Evolutionary conservation across 371 early-diverging fungal genomes (phyloP).

Genomic region (Mortierella sp.): DNA sequence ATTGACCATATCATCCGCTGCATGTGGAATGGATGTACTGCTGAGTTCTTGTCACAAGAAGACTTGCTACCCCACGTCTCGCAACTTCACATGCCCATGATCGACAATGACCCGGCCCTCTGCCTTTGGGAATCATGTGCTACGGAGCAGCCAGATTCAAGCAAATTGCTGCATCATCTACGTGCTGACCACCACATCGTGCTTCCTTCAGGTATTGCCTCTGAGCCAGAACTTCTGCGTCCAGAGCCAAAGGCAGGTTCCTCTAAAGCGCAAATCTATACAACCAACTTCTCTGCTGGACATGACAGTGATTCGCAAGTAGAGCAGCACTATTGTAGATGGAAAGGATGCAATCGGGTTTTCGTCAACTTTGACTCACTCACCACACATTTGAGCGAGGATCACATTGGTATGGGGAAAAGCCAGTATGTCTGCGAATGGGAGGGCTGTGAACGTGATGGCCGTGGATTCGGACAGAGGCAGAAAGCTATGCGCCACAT

Average conservation of each 20-base stretch:
- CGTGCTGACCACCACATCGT: slow-evolving; percentile 58
- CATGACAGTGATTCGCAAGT: slow-evolving; percentile 2
- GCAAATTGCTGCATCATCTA: slow-evolving; percentile 78
- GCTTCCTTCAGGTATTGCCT: slow-evolving; percentile 1
- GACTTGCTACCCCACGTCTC: slow-evolving; percentile 87
- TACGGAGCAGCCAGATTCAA: slow-evolving; percentile 64
- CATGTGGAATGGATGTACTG: slow-evolving; percentile 87
- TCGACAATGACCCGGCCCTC: slow-evolving; percentile 54
- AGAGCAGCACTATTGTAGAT: slow-evolving; percentile 63
- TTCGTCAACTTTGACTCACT: slow-evolving; percentile 77
- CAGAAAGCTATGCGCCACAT: slow-evolving; percentile 91
- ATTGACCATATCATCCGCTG: slow-evolving; percentile 62
- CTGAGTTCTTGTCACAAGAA: slow-evolving; percentile 77
- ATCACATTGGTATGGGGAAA: slow-evolving; percentile 80
- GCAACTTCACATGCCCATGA: slow-evolving; percentile 79
- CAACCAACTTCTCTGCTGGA: background rate
- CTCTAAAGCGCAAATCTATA: background rate
- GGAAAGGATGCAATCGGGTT: slow-evolving; percentile 66
- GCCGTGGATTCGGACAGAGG: slow-evolving; percentile 78
- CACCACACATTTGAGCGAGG: slow-evolving; percentile 79
- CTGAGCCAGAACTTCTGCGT: slow-evolving; percentile 12
- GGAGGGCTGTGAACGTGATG: slow-evolving; percentile 78
- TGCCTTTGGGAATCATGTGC: slow-evolving; percentile 88
- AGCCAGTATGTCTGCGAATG: slow-evolving; percentile 86
- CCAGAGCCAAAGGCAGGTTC: slow-evolving; percentile 12